Percentiles rank a stretch among this genome's conserved stretches.
These are phyloP conservation scores for Geosiphon pyriformis DNA, from an alignment of 192 early-diverging fungal genomes.

Conservation along the genomic window DNA sequence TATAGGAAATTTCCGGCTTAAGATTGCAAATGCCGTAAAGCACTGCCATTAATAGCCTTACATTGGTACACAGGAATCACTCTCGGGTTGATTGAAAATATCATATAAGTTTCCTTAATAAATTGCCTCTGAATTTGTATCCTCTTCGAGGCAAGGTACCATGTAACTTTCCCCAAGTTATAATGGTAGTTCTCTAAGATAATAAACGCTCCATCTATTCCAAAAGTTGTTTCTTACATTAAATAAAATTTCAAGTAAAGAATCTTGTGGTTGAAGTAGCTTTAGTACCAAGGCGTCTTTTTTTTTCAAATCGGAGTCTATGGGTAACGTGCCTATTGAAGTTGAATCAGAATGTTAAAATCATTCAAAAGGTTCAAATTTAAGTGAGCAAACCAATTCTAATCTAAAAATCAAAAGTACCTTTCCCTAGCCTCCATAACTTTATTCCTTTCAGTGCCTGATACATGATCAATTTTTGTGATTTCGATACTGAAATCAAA, in stretches of 20 bases:
- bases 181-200: too few species aligned
- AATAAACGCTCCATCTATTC: too few species aligned
- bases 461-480: constrained; percentile 55
- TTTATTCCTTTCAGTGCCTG: constrained; percentile 63
- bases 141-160: too few species aligned
- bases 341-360: background rate
- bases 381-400: background rate
- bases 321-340: background rate
- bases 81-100: too few species aligned
- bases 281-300: background rate
- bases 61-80: too few species aligned
- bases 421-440: constrained; percentile 78
- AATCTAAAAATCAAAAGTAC: constrained; percentile 14
- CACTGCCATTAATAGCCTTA: background rate
- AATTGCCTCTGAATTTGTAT: too few species aligned
- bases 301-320: background rate
- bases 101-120: too few species aligned
- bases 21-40: background rate
- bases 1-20: constrained; percentile 36
- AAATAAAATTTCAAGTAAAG: background rate
- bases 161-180: too few species aligned
- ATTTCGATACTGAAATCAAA: constrained; percentile 54
- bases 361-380: background rate
- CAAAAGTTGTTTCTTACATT: background rate
- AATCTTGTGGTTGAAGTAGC: background rate